Conservation (phyloP, 495 filamentous ascomycete genomes). For the Talaromyces proteolyticus region DNA sequence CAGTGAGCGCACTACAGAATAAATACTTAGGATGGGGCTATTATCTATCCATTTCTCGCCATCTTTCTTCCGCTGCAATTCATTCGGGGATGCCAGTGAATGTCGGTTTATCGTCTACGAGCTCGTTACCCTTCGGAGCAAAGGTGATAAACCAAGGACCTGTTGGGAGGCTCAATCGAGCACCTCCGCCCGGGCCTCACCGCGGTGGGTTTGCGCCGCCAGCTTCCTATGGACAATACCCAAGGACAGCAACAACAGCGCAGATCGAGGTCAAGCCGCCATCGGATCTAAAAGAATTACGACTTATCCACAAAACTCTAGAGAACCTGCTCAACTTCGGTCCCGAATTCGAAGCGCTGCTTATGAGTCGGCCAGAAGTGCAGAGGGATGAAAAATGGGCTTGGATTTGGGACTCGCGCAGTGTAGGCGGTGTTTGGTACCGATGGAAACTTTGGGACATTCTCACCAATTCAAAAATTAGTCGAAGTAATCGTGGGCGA, state of each 20-base stretch:
- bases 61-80: conserved; percentile 78
- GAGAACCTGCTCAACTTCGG: conserved; percentile 74
- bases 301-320: conserved; percentile 81
- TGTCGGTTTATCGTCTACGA: conserved; percentile 41
- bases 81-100: conserved; percentile 45
- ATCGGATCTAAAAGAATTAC: conserved; percentile 69
- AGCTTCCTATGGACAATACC: conserved; percentile 49
- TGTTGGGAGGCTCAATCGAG: conserved; percentile 40
- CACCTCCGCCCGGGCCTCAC: conserved; percentile 56
- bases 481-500: conserved; percentile 17
- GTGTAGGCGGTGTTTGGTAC: conserved; percentile 76
- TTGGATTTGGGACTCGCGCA: conserved; percentile 88
- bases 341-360: conserved; percentile 83
- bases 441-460: conserved; percentile 87
- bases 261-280: conserved; percentile 75
- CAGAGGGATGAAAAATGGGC: conserved; percentile 84
- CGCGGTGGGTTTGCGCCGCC: conserved; percentile 79
- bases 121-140: conserved; percentile 79
- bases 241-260: conserved; percentile 38
- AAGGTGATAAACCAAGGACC: conserved; percentile 50
- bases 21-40: conserved; percentile 84
- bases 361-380: conserved; percentile 80
- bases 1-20: conserved; percentile 74
- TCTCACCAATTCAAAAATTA: conserved; percentile 44
- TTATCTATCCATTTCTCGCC: conserved; percentile 72